A percentile compares a stretch with the other conserved stretches of the same genome.
Evolutionary conservation across 495 filamentous ascomycete genomes (phyloP).

Genomic region (Aspergillus nanangensis): DNA sequence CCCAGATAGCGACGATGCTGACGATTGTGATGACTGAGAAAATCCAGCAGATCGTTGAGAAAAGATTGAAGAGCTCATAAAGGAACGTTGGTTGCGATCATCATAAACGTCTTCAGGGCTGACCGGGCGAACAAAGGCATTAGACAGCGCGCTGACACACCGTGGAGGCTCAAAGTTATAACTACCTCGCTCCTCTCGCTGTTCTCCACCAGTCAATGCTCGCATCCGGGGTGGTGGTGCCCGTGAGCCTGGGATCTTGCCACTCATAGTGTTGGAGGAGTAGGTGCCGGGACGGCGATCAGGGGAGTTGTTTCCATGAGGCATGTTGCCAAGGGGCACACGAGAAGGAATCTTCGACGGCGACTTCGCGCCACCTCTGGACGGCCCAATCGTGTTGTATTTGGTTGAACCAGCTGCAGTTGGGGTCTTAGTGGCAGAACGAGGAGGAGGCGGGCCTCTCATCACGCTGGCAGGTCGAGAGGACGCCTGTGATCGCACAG

Average conservation of each 20-base stretch:
- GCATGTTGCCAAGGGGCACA: slow-evolving; percentile 72
- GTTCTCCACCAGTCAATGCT: slow-evolving; percentile 66
- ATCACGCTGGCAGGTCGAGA: slow-evolving; percentile 35
- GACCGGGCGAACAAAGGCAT: slow-evolving; percentile 67
- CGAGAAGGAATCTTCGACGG: slow-evolving; percentile 83
- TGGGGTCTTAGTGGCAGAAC: slow-evolving; percentile 67
- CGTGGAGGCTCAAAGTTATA: slow-evolving; percentile 59
- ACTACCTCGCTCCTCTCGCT: slow-evolving; percentile 56
- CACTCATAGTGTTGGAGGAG: slow-evolving; percentile 47
- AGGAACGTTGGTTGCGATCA: slow-evolving; percentile 54
- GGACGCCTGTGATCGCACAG: slow-evolving; percentile 20
- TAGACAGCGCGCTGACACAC: slow-evolving; percentile 61
- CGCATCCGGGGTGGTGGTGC: slow-evolving; percentile 89
- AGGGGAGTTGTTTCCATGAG: slow-evolving; percentile 77
- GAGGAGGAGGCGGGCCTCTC: slow-evolving; percentile 43
- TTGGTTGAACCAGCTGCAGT: slow-evolving; percentile 44
- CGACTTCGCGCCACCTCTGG: slow-evolving; percentile 42
- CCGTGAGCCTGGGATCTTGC: slow-evolving; percentile 58
- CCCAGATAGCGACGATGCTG: slow-evolving; percentile 33
- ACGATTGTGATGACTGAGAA: slow-evolving; percentile 39
- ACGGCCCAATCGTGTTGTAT: slow-evolving; percentile 51
- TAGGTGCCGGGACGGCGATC: slow-evolving; percentile 59
- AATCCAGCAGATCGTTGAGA: slow-evolving; percentile 36
- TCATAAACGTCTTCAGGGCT: slow-evolving; percentile 83
- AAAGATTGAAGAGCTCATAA: slow-evolving; percentile 45